A percentile compares a stretch with the other conserved stretches of the same genome.
These are phyloP conservation scores for Chytriomyces hyalinus DNA, from an alignment of 192 early-diverging fungal species.

Conservation along the genomic window DNA sequence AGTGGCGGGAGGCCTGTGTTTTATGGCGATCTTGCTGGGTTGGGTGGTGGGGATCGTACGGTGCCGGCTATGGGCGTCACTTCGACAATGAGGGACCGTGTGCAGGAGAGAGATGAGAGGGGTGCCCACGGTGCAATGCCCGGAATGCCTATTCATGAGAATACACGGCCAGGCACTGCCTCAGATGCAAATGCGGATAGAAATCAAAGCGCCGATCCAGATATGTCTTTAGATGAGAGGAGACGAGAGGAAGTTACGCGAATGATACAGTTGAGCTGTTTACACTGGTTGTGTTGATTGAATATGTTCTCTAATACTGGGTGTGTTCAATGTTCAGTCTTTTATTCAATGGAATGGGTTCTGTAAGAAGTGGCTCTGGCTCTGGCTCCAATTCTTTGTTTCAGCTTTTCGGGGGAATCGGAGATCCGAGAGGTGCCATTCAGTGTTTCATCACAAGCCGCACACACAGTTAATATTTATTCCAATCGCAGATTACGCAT, in stretches of 20 bases:
- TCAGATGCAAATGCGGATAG: not conserved
- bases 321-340: not conserved
- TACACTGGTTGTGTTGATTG: not conserved
- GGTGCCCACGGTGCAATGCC: too few relatives aligned
- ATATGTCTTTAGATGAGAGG: not conserved
- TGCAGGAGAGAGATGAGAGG: not conserved
- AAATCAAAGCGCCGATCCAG: not conserved
- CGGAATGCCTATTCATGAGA: not conserved
- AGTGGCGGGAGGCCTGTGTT: not conserved
- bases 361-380: not conserved
- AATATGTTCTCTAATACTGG: not conserved
- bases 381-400: slow-evolving; percentile 12
- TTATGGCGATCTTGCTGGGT: not conserved
- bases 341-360: not conserved
- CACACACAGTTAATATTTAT: not conserved
- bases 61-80: not conserved
- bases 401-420: slow-evolving; percentile 31
- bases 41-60: not conserved
- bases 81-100: not conserved
- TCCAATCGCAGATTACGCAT: slow-evolving; percentile 75
- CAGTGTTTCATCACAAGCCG: slow-evolving; percentile 6
- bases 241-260: not conserved
- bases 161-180: not conserved
- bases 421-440: slow-evolving; percentile 9
- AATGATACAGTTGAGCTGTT: not conserved